Conservation (phyloP, 2,329 filamentous ascomycete genomes). For the Rasamsonia emersonii region DNA sequence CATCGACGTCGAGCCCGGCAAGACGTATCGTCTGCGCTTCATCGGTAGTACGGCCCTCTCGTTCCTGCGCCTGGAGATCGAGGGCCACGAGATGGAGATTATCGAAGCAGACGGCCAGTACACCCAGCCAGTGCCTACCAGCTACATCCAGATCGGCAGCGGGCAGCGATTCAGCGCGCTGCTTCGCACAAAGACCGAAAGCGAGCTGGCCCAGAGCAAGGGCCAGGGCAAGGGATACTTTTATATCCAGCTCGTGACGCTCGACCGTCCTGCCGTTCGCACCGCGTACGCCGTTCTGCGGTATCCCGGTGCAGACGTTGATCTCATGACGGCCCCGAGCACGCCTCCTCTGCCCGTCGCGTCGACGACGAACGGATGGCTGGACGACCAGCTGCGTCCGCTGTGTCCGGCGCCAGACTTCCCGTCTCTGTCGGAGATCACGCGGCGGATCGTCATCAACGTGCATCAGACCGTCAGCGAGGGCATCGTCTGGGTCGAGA, state of each 20-base stretch:
- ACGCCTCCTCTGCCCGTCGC: slow-evolving; percentile 7
- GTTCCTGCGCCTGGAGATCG: slow-evolving; percentile 46
- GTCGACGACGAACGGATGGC: neutral
- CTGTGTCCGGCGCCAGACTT: slow-evolving; percentile 7
- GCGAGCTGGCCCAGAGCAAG: slow-evolving; percentile 11
- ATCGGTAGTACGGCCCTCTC: slow-evolving; percentile 51
- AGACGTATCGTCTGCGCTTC: slow-evolving; percentile 54
- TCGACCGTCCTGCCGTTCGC: slow-evolving; percentile 16
- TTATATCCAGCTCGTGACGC: slow-evolving; percentile 29
- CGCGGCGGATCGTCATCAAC: slow-evolving; percentile 41
- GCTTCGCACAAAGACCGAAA: slow-evolving; percentile 41
- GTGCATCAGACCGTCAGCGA: slow-evolving; percentile 21
- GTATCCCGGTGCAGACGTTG: slow-evolving; percentile 7
- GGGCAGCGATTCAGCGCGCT: slow-evolving; percentile 56
- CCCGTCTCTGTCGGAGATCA: slow-evolving; percentile 34
- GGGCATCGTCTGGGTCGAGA: slow-evolving; percentile 24
- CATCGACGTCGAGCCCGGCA: slow-evolving; percentile 52
- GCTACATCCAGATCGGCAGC: slow-evolving; percentile 46
- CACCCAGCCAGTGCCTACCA: slow-evolving; percentile 22
- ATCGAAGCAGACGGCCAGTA: slow-evolving; percentile 51
- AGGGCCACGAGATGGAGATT: slow-evolving; percentile 49
- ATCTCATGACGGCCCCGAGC: slow-evolving; percentile 4
- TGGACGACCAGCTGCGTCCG: neutral
- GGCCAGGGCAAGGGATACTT: slow-evolving; percentile 39
- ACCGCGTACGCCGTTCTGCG: slow-evolving; percentile 20